Evolutionary conservation across 768 basidiomycete genomes (phyloP), one percentile per base, ranked within the genome.

Genomic region (Myochromella boudieri): DNA sequence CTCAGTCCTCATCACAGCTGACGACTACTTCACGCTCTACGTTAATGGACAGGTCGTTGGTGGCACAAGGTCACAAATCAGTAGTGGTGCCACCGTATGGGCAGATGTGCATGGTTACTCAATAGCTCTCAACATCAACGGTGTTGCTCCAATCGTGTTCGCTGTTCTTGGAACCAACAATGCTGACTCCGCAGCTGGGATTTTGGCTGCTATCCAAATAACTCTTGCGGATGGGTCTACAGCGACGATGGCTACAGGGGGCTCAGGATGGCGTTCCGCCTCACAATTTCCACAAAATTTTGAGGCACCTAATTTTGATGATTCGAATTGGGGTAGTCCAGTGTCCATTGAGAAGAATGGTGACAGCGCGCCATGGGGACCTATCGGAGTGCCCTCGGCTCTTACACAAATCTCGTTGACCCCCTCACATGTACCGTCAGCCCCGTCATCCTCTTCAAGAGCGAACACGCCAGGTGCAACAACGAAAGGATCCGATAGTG

Each of bases 11-110:
- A 44, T 50, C 24, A 50, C 49, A 4, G 43, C 43, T 20, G 49
- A 50, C 28, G 49, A 50, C 24, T 44, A 44, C 31, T 50, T 50
- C 43, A 34, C 37, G 2, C 42, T 50, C 7, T 50, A 40, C 26
- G 29, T 45, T 22, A 50, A 50, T 25, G 49, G 49, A 10, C 43
- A 50, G 18, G 10, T 33, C 8, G 29, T 50, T 11, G 49, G 49
- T 20, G 43, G 26, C 17, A 50, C 49, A 11, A 40, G 37, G 27
- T 32, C 37, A 8, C 48, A 18, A 14, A 29, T 31, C 10, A 37
- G 33, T 17, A 24, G 37, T 22, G 37, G 37, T 3, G 3, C 29
- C 18, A 36, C 37, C n/a, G 49, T 50, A n/a, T 50, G 49, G 49
- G 29, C 28, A 11, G 28, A 24, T 6, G 43, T 40, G 3, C 37